Percentiles rank a stretch among this genome's conserved stretches.
These are phyloP conservation scores for Wickerhamiella hasegawae DNA, from an alignment of 805 yeast species.

Conservation along the genomic window DNA sequence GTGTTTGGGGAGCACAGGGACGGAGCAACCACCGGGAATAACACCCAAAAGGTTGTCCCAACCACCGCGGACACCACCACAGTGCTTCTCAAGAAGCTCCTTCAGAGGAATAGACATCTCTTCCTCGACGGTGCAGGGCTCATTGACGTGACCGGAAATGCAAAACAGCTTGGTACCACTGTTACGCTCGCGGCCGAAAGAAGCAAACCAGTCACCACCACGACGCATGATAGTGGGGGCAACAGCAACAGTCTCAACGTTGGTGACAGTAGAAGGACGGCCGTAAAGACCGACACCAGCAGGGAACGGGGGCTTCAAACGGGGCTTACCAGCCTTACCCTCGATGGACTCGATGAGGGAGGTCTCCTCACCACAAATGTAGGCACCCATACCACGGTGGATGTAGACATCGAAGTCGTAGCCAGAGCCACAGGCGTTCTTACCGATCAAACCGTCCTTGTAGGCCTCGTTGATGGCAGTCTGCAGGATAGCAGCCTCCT, in stretches of 20 bases:
- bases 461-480: constrained; percentile 79
- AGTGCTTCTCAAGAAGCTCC: constrained; percentile 72
- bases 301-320: constrained; percentile 89
- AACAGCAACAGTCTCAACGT: constrained; percentile 82
- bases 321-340: constrained; percentile 88
- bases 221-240: constrained; percentile 81
- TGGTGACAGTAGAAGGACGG: constrained; percentile 80
- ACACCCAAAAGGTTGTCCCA: constrained; percentile 84
- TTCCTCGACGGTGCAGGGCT: constrained; percentile 86
- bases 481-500: constrained; percentile 61
- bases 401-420: constrained; percentile 68
- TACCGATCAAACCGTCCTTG: constrained; percentile 63
- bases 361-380: constrained; percentile 86
- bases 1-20: constrained; percentile 60
- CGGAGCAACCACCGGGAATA: constrained; percentile 83
- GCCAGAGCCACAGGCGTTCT: constrained; percentile 77
- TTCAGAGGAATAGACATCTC: constrained; percentile 81
- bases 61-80: constrained; percentile 84
- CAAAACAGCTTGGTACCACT: constrained; percentile 71
- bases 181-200: constrained; percentile 75
- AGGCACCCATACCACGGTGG: constrained; percentile 90
- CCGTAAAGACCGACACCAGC: constrained; percentile 88
- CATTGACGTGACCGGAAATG: constrained; percentile 81
- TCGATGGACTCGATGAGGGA: constrained; percentile 77
- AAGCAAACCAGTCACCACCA: constrained; percentile 77